Base-by-base conservation (phyloP, 495 filamentous ascomycete genomes). In the Penicillium simplicissimum region DNA sequence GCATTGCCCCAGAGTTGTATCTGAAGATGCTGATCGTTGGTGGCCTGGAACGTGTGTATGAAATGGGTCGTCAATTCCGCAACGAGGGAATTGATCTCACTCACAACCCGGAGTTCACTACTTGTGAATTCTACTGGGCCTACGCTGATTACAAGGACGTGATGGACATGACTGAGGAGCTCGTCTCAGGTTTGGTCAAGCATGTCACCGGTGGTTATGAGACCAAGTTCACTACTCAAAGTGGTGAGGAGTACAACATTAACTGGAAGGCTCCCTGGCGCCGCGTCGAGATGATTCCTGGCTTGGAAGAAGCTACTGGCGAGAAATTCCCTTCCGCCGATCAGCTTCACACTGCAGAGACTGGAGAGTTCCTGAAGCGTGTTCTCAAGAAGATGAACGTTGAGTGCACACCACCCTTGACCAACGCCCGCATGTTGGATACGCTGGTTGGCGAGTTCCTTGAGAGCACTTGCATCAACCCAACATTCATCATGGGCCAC, bases 61-160 rank as follows among this genome's bases (percentile, higher is more conserved):
- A 99, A 69, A 83, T 98, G 54, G 95, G 96, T 19, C 85, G 90
- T 3, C 88, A 91, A 62, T 97, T 98, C 84, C 82, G 95, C 60
- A 99, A 98, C 67, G 95, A 99, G 74, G 93, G 91, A 56, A 90
- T 96, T 68, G 95, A 99, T 77, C 81, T 96, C 55, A 97, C 95
- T 14, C 96, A 99, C 82, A 99, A 99, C 79, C 95, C 95, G 2
- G 95, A 99, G 69, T 99, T 98, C 81, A 98, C 96, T 11, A 93
- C 93, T 13, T 93, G 90, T 70, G 96, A 99, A 75, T 97, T 97
- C 81, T 99, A 99, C 76, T 87, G 87, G 86, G 95, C 95, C 14
- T 97, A 93, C 64, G 91, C 92, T 38, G 96, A 98, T 76, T 83
- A 94, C 51, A 90, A 92, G 75, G 95, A 99, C 72, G 73, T 97